Base-by-base conservation (phyloP, 1,284 basidiomycete species). In the Pholiota adiposa region DNA sequence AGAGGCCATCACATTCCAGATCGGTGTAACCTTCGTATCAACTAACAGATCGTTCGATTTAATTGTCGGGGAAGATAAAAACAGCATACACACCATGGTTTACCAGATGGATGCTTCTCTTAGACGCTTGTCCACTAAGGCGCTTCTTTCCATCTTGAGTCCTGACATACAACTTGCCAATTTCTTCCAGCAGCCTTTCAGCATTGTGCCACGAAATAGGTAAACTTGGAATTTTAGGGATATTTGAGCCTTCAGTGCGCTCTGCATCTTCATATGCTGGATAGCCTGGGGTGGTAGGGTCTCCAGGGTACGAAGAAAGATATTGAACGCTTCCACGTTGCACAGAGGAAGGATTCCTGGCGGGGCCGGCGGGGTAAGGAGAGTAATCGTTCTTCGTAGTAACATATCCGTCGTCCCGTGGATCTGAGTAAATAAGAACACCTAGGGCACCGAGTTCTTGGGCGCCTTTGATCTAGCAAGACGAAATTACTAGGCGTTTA, bases 281-380 rank as follows among this genome's bases (percentile, higher is more conserved):
- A 65, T 83, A 80, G 16, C 93, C 93, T 1, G 96, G 96, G 0
- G 96, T 98, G 0, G 88, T 87, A 3, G 93, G 92, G 71, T 95
- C 93, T 19, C 89, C 89, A 1, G 95, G 94, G 72, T 96, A 96
- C 34, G 79, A 72, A 16, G 89, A 89, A 38, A 96, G 71, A 70
- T 85, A 97, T 72, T 95, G 91, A 1, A 95, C 94, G 29, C 88
- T 91, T 18, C 96, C 97, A 50, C 96, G 87, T 74, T 98, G 89
- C 11, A 96, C 87, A 2, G 90, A 83, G 6, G 86, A 87, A 0
- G 92, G 93, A 72, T 96, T 93, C 40, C 93, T 85, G 41, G 94
- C 95, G 29, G 95, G 94, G 0, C 96, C 96, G 16, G 85, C 79
- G 0, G 96, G 97, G 73, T 97, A 93, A 16, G 86, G 78, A 44